A percentile compares a stretch with the other conserved stretches of the same genome.
These are phyloP conservation scores for Obelidium mucronatum DNA, from an alignment of 192 early-diverging fungal species.

Conservation along the genomic window DNA sequence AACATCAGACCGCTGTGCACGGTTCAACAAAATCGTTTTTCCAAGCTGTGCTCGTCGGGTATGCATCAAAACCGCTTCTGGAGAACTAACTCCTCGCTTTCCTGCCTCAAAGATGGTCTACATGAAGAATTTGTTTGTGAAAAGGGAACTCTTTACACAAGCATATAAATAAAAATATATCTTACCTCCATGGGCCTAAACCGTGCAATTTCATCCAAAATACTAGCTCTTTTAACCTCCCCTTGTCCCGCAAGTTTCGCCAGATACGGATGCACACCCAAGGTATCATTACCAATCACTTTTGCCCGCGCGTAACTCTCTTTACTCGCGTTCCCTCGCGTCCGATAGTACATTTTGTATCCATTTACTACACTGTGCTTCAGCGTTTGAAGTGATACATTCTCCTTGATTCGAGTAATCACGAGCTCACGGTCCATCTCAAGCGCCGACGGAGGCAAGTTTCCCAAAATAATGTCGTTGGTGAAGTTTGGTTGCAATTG, in stretches of 20 bases:
- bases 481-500: conserved; percentile 61
- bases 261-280: conserved; percentile 86
- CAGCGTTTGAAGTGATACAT: conserved; percentile 71
- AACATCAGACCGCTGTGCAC: conserved; percentile 57
- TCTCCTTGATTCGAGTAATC: conserved; percentile 60
- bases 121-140: background rate
- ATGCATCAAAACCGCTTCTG: conserved; percentile 63
- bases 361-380: conserved; percentile 78
- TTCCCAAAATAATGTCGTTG: conserved; percentile 80
- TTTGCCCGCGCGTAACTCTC: conserved; percentile 91
- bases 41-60: conserved; percentile 47
- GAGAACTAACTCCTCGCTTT: conserved; percentile 79
- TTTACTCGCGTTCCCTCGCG: conserved; percentile 78
- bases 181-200: conserved; percentile 48
- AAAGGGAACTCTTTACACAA: background rate
- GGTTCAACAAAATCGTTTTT: conserved; percentile 63
- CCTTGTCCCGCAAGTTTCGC: background rate
- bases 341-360: conserved; percentile 85
- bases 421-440: conserved; percentile 82
- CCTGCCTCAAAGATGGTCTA: conserved; percentile 96
- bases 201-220: conserved; percentile 37
- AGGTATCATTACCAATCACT: conserved; percentile 68
- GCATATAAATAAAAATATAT: conserved; percentile 10
- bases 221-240: conserved; percentile 23
- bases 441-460: conserved; percentile 72